Evolutionary conservation across 495 filamentous ascomycete species (phyloP), one percentile per base, ranked within the genome.

Genomic region (Aspergillus avenaceus): DNA sequence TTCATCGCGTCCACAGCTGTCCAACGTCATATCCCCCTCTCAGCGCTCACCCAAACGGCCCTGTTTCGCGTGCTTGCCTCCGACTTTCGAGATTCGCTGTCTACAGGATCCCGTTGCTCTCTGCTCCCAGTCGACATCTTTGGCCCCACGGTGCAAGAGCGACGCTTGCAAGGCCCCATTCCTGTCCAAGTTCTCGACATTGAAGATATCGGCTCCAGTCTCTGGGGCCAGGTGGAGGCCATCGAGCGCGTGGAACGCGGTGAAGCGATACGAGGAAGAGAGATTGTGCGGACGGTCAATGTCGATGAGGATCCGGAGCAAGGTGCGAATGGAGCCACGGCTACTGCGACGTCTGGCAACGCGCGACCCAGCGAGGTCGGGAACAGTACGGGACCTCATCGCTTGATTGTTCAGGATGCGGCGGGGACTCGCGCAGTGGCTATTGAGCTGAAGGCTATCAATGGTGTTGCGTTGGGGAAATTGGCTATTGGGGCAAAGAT

Each of bases 191-290:
- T 97, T 0, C 65, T 95, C 0, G 89, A 89, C 40, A 77, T 97
- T 14, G 87, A 91, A 58, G 91, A 96, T 59, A 74, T 97, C 32
- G 78, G 83, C 12, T 78, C 77, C 12, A 87, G 84, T 56, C 75
- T 84, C 18, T 91, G 90, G 86, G 84, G 86, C 57, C 88, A 95
- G 58, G 80, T 96, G 31, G 91, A 97, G 58, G 82, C 82, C 18
- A 75, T 97, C 21, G 93, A 98, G 65, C 83, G 86, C 37, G 71
- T 82, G 8, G 87, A 91, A 63, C 77, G 91, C 7, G 92, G 92
- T 2, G 93, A 97, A 65, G 81, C 78, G 28, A 88, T 84, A 8
- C 79, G 85, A 22, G 93, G 93, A 1, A 64, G 90, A 6, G 88
- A 97, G 65, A 80, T 97, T 19, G 81, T 98, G 13, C 78, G 92